Conservation (phyloP, 768 basidiomycete species). For the Trametes gibbosa region DNA sequence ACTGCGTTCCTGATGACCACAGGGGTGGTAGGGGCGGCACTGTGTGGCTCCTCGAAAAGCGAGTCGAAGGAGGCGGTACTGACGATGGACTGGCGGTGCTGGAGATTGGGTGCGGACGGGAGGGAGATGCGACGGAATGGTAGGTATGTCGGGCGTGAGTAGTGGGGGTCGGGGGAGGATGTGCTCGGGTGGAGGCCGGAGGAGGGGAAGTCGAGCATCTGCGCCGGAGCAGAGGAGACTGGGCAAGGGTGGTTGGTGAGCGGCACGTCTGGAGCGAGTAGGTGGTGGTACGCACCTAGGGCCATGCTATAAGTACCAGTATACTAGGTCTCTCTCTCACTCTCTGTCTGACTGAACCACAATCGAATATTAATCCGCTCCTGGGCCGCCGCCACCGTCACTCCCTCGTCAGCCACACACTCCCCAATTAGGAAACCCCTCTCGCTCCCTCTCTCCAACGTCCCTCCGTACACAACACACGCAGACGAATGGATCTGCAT, state of each 20-base stretch:
- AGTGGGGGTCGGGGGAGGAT: constrained; percentile 17
- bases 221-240: constrained; percentile 18
- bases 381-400: constrained; percentile 10
- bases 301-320: constrained; percentile 12
- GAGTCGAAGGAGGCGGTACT: constrained; percentile 77
- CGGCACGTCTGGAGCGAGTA: not conserved
- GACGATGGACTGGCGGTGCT: constrained; percentile 61
- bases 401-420: constrained; percentile 20
- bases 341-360: too few species aligned
- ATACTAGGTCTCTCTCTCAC: too few species aligned
- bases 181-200: constrained; percentile 15
- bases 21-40: constrained; percentile 29
- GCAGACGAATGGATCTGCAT: not conserved
- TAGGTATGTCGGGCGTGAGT: constrained; percentile 50
- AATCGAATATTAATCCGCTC: too few species aligned
- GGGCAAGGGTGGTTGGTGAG: not conserved
- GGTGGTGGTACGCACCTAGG: constrained; percentile 11
- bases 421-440: constrained; percentile 13
- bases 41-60: constrained; percentile 50
- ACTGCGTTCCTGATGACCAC: constrained; percentile 33
- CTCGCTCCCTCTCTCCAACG: not conserved
- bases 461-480: not conserved
- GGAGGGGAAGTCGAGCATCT: constrained; percentile 30
- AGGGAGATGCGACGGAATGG: constrained; percentile 47
- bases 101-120: constrained; percentile 38